Evolutionary conservation across 1,139 yeast genomes (phyloP).

Genomic region (Debaryomycetaceae sp.): DNA sequence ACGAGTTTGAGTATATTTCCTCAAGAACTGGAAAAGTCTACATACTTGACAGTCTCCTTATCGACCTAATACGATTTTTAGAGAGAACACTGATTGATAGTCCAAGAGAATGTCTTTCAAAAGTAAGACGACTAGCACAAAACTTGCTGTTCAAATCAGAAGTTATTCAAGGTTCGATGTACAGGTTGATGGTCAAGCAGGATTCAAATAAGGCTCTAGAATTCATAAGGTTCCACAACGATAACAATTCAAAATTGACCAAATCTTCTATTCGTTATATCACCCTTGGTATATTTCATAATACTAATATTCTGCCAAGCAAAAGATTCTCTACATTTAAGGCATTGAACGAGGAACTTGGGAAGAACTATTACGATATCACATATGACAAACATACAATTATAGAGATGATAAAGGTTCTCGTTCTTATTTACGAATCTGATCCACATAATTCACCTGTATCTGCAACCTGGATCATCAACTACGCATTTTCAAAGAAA

Average conservation of each 20-base stretch:
- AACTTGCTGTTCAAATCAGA: conserved; percentile 12
- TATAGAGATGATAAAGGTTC: conserved; percentile 11
- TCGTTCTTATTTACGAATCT: conserved; percentile 8
- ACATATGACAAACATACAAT: conserved; percentile 13
- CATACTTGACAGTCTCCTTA: conserved; percentile 15
- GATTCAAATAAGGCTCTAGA: conserved; percentile 21
- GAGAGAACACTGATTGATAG: conserved; percentile 8
- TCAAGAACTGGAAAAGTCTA: conserved; percentile 17
- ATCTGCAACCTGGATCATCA: conserved; percentile 10
- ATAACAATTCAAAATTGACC: conserved; percentile 14
- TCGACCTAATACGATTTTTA: conserved; percentile 20
- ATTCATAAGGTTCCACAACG: conserved; percentile 18
- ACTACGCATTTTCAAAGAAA: conserved; percentile 9
- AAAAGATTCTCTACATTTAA: conserved; percentile 17
- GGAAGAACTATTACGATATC: conserved; percentile 17
- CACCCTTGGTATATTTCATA: conserved; percentile 24
- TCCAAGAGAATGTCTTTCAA: conserved; percentile 9
- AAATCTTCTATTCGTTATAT: conserved; percentile 16
- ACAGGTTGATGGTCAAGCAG: conserved; percentile 21
- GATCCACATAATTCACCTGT: conserved; percentile 8
- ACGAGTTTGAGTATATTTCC: conserved; percentile 12
- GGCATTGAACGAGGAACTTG: conserved; percentile 16
- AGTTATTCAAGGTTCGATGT: conserved; percentile 18
- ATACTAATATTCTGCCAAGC: conserved; percentile 11
- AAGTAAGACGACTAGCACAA: conserved; percentile 16